phyloP scores from a whole-genome alignment of 1,284 basidiomycete species.

The Agaricales sp. region DNA sequence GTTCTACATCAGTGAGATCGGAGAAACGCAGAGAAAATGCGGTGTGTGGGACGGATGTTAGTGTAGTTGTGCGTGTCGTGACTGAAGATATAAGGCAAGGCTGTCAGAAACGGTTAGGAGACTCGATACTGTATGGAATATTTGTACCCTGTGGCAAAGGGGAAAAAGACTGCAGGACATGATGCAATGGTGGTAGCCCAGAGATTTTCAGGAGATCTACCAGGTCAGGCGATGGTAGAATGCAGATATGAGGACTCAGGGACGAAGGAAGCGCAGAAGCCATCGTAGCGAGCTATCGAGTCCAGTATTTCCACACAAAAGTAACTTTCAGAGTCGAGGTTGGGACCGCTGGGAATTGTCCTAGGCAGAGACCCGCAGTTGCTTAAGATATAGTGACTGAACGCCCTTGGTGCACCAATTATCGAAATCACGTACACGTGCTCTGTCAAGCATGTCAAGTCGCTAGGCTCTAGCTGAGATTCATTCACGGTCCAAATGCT shows the following conservation, averaged over 20 bases:
- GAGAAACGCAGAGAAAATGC: constrained; percentile 71
- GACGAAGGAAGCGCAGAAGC: constrained; percentile 44
- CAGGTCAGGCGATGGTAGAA: constrained; percentile 62
- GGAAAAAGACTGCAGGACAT: constrained; percentile 72
- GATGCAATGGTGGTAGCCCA: constrained; percentile 53
- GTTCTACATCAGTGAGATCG: constrained; percentile 56
- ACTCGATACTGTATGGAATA: too few species aligned
- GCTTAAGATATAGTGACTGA: too few species aligned
- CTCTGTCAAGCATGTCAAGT: too few species aligned
- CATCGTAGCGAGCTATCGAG: too few species aligned
- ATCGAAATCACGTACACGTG: too few species aligned
- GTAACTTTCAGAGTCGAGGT: too few species aligned
- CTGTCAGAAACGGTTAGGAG: neutral
- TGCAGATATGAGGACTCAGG: constrained; percentile 68
- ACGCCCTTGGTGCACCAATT: too few species aligned
- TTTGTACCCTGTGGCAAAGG: constrained; percentile 71
- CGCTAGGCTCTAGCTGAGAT: too few species aligned
- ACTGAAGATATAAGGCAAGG: constrained; percentile 32
- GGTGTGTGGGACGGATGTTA: constrained; percentile 57
- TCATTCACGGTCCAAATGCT: too few species aligned
- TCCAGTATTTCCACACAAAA: too few species aligned
- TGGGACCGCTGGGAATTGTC: too few species aligned
- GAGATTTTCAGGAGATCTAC: constrained; percentile 42
- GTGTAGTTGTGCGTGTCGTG: constrained; percentile 62
- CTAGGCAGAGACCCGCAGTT: too few species aligned